Base-by-base conservation (phyloP, 129 eudicot genomes). In the Escallonia herrerae region DNA sequence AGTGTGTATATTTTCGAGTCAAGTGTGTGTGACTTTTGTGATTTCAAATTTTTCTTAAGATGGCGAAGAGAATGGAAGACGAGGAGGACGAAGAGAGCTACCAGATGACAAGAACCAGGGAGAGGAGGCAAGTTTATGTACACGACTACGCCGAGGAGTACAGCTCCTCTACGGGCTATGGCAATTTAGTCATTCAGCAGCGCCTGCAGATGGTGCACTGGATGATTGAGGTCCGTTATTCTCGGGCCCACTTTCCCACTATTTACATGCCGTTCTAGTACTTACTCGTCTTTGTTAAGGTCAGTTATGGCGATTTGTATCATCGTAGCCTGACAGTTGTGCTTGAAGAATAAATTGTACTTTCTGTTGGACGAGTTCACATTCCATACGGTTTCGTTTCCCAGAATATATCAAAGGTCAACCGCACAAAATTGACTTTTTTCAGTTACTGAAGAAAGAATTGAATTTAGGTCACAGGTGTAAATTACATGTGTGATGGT, bases 151-250 rank as follows among this genome's bases (percentile, higher is more conserved):
- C 84, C 12, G 84, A 76, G 61, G 99, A 89, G 67, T 89, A 89
- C 73, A 77, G 83, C 67, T 74, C 74, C 66, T 66, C 57, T 48
- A 82, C 88, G 62, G 82, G 75, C 43, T 83, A 75, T 61, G 95
- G 98, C 12, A 76, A 80, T 10, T 74, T 88, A 55, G 80, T 93
- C 69, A 72, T 81, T 63, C 89, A 83, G 66, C 95, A 88, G 65
- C 81, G 98, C 61, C 50, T 80, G 37, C 83, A 76, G 62, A 93
- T 93, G 96, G 96, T 83, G 44, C 84, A 88, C 59, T 93, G 98
- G 98, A 93, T 93, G 60, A 67, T 88, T 62, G 90, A 93, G 96
- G 98, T 93, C 64, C 37, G 73, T 40, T 38, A 40, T 58, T 48
- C 6, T 11, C 64, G 40, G 60, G n/a, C 65, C 45, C 54, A 50